Evolutionary conservation across 1,139 yeast genomes (phyloP), one percentile per base, ranked within the genome.

Genomic region (Suhomyces yuchorum): DNA sequence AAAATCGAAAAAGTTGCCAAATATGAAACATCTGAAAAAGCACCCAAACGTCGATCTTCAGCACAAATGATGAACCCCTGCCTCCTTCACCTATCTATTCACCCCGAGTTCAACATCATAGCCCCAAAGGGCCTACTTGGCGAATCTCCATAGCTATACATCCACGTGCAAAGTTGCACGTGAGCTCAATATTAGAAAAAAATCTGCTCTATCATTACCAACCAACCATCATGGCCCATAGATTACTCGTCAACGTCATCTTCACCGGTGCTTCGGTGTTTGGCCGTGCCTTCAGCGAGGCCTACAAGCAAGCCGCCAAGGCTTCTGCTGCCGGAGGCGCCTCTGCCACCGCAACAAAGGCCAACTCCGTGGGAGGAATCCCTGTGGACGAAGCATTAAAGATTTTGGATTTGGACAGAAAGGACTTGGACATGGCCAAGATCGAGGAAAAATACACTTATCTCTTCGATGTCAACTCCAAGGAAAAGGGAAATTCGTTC

Each of bases 221-320:
- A 28, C 48, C 34, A 46, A 11, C 40, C 35, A 54, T 44, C 48
- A 75, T 75, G 97, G 98, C 99, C 55, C 97, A 92, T 67, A 83
- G 97, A 74, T 79, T 93, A 54, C 64, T 93, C 47, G 90, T 89
- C 57, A 93, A 89, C 70, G 96, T 93, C 55, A 80, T 91, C 50
- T 81, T 92, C 63, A 92, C 98, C 18, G 98, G 98, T 48, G 96
- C 98, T 11, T 85, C 90, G 54, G 98, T 93, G 38, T 91, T 93
- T 64, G 98, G 98, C 46, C 82, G 89, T 57, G 99, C 99, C 0
- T 93, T 93, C 68, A 81, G 92, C n/a, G 97, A 91, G 66, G 98
- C 99, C 0, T 93, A 92, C 76, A 87, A 86, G 61, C 98, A 93
- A 70, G 98, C 99, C 1, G 96, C 97, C 15, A 85, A 88, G 49